A percentile compares a stretch with the other conserved stretches of the same genome.
phyloP scores from a whole-genome alignment of 1,139 yeast species.

The Taphrina betulina region DNA sequence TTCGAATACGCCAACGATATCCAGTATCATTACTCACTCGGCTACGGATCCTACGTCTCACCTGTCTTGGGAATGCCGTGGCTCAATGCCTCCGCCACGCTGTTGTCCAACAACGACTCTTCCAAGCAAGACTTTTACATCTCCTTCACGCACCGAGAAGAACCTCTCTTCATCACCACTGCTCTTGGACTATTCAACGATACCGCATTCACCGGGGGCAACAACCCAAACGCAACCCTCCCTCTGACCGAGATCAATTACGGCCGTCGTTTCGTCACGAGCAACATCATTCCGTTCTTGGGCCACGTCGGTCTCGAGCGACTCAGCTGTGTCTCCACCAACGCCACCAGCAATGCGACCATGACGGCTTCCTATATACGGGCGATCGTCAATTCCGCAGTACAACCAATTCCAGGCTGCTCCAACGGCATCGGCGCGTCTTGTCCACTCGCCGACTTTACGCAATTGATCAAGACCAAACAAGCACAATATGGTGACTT shows the following conservation, averaged over 20 bases:
- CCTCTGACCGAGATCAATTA: constrained; percentile 11
- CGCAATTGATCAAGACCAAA: not conserved
- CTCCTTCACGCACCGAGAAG: constrained; percentile 20
- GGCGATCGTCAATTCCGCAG: constrained; percentile 15
- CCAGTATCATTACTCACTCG: constrained; percentile 13
- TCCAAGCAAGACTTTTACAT: constrained; percentile 13
- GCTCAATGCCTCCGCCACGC: constrained; percentile 7
- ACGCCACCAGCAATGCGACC: too few species aligned
- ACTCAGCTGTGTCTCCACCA: not conserved
- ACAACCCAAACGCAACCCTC: constrained; percentile 6
- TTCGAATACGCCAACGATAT: constrained; percentile 18
- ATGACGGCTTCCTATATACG: constrained; percentile 4
- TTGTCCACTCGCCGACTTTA: constrained; percentile 4
- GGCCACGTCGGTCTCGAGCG: constrained; percentile 13
- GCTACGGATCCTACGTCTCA: constrained; percentile 7
- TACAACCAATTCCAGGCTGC: constrained; percentile 13
- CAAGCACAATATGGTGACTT: constrained; percentile 13
- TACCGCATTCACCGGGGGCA: constrained; percentile 5
- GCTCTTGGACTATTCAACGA: constrained; percentile 11
- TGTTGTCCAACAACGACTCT: constrained; percentile 10
- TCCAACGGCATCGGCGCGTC: constrained; percentile 15
- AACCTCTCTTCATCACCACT: constrained; percentile 11
- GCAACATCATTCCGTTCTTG: constrained; percentile 13
- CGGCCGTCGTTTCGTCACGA: constrained; percentile 6
- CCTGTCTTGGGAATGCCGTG: constrained; percentile 19